Evolutionary conservation across 2,329 filamentous ascomycete genomes (phyloP).

Genomic region (Calonectria fujianensis): DNA sequence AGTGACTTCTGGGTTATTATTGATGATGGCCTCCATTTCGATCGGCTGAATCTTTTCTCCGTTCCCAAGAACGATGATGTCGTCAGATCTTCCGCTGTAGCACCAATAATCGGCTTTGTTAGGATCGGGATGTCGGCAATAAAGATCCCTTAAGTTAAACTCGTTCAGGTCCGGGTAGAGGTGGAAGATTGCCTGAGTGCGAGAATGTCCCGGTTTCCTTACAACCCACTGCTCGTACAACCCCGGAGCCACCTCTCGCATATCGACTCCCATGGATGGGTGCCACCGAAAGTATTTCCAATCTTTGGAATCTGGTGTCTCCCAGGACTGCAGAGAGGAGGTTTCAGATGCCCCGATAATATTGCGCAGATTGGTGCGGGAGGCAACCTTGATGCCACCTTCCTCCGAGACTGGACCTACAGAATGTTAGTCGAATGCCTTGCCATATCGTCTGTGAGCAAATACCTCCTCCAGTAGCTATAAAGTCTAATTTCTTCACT

Average conservation of each 20-base stretch:
- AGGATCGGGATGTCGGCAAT: background rate
- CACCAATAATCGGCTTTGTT: constrained; percentile 15
- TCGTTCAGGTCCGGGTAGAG: constrained; percentile 1
- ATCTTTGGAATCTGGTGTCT: background rate
- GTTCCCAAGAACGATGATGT: constrained; percentile 1
- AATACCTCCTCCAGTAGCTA: constrained; percentile 16
- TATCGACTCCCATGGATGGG: constrained; percentile 2
- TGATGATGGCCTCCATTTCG: constrained; percentile 6
- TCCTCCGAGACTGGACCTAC: constrained; percentile 5
- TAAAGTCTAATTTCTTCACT: background rate
- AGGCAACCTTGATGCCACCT: constrained; percentile 3
- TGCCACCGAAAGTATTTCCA: constrained; percentile 15
- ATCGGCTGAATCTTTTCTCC: constrained; percentile 9
- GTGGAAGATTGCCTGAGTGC: background rate
- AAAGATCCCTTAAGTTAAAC: background rate
- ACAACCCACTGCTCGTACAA: constrained; percentile 9
- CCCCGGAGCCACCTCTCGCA: constrained; percentile 9
- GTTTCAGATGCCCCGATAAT: constrained; percentile 20
- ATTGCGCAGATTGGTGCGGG: background rate
- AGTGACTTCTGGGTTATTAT: constrained; percentile 1
- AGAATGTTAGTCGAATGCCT: background rate
- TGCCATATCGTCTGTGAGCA: fast-evolving
- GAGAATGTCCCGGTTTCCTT: background rate
- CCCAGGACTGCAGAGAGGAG: background rate
- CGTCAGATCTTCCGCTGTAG: constrained; percentile 9